Base-by-base conservation (phyloP, 2,329 filamentous ascomycete genomes). In the Tolypocladium ovalisporum region DNA sequence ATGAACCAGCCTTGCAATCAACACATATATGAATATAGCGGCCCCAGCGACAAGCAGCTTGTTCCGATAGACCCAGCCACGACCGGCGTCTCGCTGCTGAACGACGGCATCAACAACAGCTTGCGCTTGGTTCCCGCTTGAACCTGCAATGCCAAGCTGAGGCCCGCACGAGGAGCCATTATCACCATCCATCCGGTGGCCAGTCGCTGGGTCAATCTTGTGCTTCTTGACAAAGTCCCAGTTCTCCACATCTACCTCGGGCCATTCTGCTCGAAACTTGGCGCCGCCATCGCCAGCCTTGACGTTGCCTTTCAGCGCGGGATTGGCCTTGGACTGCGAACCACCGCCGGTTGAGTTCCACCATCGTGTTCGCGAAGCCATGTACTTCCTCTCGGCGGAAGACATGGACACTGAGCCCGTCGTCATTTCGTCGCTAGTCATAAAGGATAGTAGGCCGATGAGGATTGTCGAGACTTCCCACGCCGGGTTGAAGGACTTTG, bases 351-450 rank as follows among this genome's bases (percentile, higher is more conserved):
- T 97, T 37, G 86, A 89, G 75, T 99, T 99, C 92, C 92, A 97
- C 94, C 94, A 99, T 56, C 89, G 79, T 19, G 90, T 89, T 61
- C 89, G 82, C 29, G 81, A 79, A 0, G 94, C 91, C 54, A 91
- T 84, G 65, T 87, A 82, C 70, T 84, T 87, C 60, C 93, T 84
- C 76, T 97, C 92, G 4, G 82, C 77, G 54, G 89, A 83, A 0
- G 84, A 87, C 22, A 86, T 89, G 7, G 87, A 86, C 35, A 99
- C 84, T 35, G 87, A 92, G 2, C 94, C 94, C 0, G 94, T 97
- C 0, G 94, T 99, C 88, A 97, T 97, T 76, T 99, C 94, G 69
- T 99, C 93, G 63, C 89, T 90, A 2, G 93, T 97, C 94, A 99
- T 99, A 74, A 99, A 99, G 42, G 89, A 95, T 61, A 97, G 78